A percentile compares a stretch with the other conserved stretches of the same genome.
These are phyloP conservation scores for Trichophyton rubrum DNA, from an alignment of 2,329 filamentous ascomycete species.

Conservation along the genomic window DNA sequence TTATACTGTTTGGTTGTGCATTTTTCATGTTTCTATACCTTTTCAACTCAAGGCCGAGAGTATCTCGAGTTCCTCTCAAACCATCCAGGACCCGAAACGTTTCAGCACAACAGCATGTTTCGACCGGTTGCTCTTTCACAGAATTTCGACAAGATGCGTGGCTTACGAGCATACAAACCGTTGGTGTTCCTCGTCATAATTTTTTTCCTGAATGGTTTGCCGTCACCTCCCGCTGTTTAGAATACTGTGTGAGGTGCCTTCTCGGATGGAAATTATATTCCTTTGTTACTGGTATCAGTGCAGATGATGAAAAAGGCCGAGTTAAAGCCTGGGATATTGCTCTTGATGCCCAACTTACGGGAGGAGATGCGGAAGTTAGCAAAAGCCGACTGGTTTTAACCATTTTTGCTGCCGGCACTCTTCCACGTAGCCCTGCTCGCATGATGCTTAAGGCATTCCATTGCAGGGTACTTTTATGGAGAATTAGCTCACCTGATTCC, in stretches of 20 bases:
- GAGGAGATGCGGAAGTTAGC: slow-evolving; percentile 80
- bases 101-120: slow-evolving; percentile 14
- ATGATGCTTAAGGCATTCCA: slow-evolving; percentile 90
- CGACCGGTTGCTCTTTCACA: slow-evolving; percentile 60
- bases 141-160: slow-evolving; percentile 78
- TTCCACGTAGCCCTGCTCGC: slow-evolving; percentile 68
- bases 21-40: slow-evolving; percentile 46
- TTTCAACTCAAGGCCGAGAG: slow-evolving; percentile 45
- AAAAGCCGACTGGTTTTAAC: slow-evolving; percentile 76
- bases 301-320: slow-evolving; percentile 73
- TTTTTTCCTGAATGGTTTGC: slow-evolving; percentile 77
- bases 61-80: slow-evolving; percentile 29
- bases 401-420: slow-evolving; percentile 72
- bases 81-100: slow-evolving; percentile 23
- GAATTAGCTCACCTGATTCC: slow-evolving; percentile 53
- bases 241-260: slow-evolving; percentile 65
- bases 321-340: slow-evolving; percentile 90
- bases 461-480: slow-evolving; percentile 78
- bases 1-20: slow-evolving; percentile 41
- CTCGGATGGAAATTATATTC: slow-evolving; percentile 69
- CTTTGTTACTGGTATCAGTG: slow-evolving; percentile 63
- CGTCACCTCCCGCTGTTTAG: slow-evolving; percentile 64
- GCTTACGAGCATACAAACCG: slow-evolving; percentile 84
- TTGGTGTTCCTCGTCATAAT: slow-evolving; percentile 79
- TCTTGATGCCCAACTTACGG: slow-evolving; percentile 80